phyloP scores from a whole-genome alignment of 345 rosid genomes.

The Euphorbia tirucalli region DNA sequence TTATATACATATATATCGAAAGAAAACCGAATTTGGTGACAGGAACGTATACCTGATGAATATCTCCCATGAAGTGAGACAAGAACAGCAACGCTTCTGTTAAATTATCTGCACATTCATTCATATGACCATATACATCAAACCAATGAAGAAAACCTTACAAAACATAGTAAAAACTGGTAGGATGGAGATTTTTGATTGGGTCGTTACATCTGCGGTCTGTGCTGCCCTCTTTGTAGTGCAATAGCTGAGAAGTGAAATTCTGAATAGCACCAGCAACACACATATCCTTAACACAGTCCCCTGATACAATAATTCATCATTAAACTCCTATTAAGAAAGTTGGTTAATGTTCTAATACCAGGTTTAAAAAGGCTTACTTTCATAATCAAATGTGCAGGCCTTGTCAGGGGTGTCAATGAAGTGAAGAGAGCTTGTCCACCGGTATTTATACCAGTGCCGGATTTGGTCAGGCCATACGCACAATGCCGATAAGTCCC shows the following conservation, averaged over 20 bases:
- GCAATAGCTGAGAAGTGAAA: constrained; percentile 86
- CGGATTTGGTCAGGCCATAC: constrained; percentile 78
- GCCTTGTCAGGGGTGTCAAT: constrained; percentile 67
- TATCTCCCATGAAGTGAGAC: constrained; percentile 93
- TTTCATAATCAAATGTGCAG: constrained; percentile 52
- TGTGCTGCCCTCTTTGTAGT: constrained; percentile 73
- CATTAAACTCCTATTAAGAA: neutral
- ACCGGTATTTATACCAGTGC: constrained; percentile 63
- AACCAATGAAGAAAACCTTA: neutral
- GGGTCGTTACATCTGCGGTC: constrained; percentile 71
- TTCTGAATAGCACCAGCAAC: constrained; percentile 85
- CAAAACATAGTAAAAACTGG: neutral
- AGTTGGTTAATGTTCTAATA: no score
- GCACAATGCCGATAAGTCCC: constrained; percentile 63
- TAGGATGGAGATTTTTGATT: neutral
- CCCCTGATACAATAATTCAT: constrained; percentile 50
- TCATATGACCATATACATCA: neutral
- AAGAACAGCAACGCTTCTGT: constrained; percentile 88
- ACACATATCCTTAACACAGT: constrained; percentile 68
- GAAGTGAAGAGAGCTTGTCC: constrained; percentile 80
- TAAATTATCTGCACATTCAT: constrained; percentile 60
- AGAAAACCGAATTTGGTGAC: neutral
- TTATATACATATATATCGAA: neutral
- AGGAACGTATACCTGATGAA: constrained; percentile 62
- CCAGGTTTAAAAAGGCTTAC: constrained; percentile 28